Evolutionary conservation across 75 land plant species (phyloP), one percentile per base, ranked within the genome.

Genomic region (Chamaecyparis obtusa): DNA sequence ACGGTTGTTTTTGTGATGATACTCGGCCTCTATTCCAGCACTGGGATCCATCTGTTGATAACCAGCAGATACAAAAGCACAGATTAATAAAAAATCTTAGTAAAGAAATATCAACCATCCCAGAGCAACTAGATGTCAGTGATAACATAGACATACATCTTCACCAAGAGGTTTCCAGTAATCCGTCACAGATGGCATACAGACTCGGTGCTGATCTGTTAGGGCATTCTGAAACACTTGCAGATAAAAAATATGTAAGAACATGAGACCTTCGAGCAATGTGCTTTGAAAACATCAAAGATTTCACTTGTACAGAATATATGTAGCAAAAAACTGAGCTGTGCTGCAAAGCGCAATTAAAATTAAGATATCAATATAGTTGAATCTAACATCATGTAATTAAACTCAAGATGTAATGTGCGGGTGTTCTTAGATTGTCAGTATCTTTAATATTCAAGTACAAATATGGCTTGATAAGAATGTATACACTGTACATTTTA

Each of bases 1-100:
- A 90, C 93, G 87, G 87, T 95, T 94, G 67, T 94, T 98, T 89
- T 94, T 98, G 86, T 96, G 99, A 85, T 96, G 98, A 89, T 98
- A 98, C 89, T 98, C 99, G 16, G 90, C 94, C 89, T 98, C 99
- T 67, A 98, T 98, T 43, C 99, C 99, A 86, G 99, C 98, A 77
- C 95, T 60, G 39, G 87, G 90, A 90, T 98, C 99, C 97, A 98
- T 94, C 99, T 97, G 94, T 76, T 81, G 49, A 44, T 41, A 46
- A 81, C 49, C 41, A 88, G 30, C 17, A 54, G 19, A 83, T 84
- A 83, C 1, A 0, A 83, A 57, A 33, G 86, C 85, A 84, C 15
- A 35, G 33, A 16, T 84, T 43, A 43, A 32, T 84, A 3, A 2
- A 84, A 44, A 87, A 32, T 13, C 9, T 30, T 35, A 36, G 30